A percentile compares a stretch with the other conserved stretches of the same genome.
Conservation (phyloP, 2,329 filamentous ascomycete genomes). For the Botrytis cinerea region DNA sequence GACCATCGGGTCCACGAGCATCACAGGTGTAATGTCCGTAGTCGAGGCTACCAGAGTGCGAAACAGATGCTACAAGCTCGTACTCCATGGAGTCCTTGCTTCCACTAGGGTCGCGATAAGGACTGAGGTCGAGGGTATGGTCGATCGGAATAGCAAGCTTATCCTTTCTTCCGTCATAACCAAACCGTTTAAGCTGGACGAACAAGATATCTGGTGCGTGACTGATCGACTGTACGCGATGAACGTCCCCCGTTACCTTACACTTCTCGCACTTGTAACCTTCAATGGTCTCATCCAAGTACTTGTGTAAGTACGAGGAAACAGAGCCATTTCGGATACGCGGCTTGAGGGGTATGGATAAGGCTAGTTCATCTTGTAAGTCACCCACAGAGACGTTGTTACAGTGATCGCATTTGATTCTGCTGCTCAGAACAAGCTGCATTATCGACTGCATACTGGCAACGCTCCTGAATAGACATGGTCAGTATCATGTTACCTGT, state of each 20-base stretch:
- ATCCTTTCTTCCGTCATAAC: conserved; percentile 28
- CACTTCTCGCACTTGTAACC: conserved; percentile 39
- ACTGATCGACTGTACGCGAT: conserved; percentile 30
- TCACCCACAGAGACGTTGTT: conserved; percentile 30
- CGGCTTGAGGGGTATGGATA: conserved; percentile 37
- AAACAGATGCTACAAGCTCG: conserved; percentile 39
- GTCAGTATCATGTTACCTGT: conserved; percentile 1
- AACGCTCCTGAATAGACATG: conserved; percentile 24
- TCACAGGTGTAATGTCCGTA: conserved; percentile 36
- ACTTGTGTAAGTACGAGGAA: conserved; percentile 32
- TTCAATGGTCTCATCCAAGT: conserved; percentile 32
- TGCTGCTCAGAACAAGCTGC: conserved; percentile 26
- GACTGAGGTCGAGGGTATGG: conserved; percentile 34
- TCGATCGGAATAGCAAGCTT: conserved; percentile 36
- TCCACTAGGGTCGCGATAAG: conserved; percentile 27
- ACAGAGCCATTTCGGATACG: conserved; percentile 30
- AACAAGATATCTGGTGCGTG: conserved; percentile 36
- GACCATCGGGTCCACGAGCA: conserved; percentile 31
- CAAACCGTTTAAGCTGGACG: conserved; percentile 39
- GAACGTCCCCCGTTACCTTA: conserved; percentile 26
- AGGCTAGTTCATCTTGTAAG: conserved; percentile 32
- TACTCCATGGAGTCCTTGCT: conserved; percentile 32
- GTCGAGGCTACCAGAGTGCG: conserved; percentile 34
- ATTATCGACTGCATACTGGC: conserved; percentile 33
- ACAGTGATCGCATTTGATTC: conserved; percentile 36